Base-by-base conservation (phyloP, 2,329 filamentous ascomycete genomes). In the Incumbomyces delicatus region DNA sequence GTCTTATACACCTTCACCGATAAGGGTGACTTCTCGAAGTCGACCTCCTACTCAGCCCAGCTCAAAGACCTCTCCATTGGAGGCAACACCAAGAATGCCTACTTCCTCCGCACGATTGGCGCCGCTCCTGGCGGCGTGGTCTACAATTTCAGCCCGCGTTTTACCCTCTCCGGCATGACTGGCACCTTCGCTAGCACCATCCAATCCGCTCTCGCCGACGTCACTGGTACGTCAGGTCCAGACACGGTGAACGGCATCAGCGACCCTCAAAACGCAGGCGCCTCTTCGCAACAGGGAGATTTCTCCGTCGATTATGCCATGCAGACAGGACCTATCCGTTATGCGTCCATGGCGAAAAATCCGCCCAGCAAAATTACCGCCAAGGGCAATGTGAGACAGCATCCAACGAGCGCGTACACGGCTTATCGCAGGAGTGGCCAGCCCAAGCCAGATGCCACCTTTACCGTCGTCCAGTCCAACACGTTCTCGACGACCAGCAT, bases 101-200 rank as follows among this genome's bases (percentile, higher is more conserved):
- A 57, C 62, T 81, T 78, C 60, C 61, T 80, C 13, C 74, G 74
- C 52, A 79, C 84, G 61, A 64, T 76, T 47, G 74, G 78, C 13
- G 69, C 70, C 6, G 72, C 71, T 4, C 67, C 69, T 14, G 69
- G 70, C n/a, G 74, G 76, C 32, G 73, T 70, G 3, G 66, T 79
- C 16, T 74, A 71, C 47, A 78, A 76, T 57, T 83, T 73, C 60
- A 83, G 80, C 10, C 56, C 67, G 41, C 78, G 80, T 51, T 86
- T 86, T 63, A 73, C 75, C n/a, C 66, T 84, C 44, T 69, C 68
- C 10, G 73, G 72, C 54, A 83, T 85, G 80, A 80, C 73, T 2
- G 80, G 80, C 32, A 64, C 64, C 3, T 81, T 81, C 56, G 64
- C 71, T 1, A 34, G 45, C 11, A 46, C 70, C 60, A 40, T 61